Evolutionary conservation across 225 moss, liverwort and hornwort species (phyloP).

Genomic region (Marchantia paleacea): DNA sequence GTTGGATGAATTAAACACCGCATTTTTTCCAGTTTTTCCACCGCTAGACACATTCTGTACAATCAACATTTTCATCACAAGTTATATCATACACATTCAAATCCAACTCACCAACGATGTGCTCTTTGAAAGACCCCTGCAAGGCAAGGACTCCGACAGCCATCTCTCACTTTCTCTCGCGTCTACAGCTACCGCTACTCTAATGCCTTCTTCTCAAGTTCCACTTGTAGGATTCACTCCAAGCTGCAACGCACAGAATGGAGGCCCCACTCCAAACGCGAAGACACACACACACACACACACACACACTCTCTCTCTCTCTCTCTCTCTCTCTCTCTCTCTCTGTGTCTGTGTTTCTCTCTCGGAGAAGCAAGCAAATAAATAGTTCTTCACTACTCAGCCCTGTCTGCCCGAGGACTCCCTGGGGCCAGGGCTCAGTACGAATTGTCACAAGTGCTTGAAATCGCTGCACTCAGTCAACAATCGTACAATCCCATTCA

Average conservation of each 20-base stretch:
- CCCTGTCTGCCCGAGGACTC: too few relatives aligned
- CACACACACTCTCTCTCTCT: too few relatives aligned
- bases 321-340: too few relatives aligned
- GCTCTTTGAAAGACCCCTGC: slow-evolving; percentile 96
- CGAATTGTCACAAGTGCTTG: too few relatives aligned
- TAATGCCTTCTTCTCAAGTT: background rate
- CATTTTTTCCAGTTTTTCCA: too few relatives aligned
- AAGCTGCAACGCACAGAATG: background rate
- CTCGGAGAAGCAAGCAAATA: too few relatives aligned
- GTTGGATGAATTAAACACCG: too few relatives aligned
- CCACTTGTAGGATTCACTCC: background rate
- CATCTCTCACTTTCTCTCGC: background rate
- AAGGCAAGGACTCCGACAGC: slow-evolving; percentile 77
- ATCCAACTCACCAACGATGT: slow-evolving; percentile 63
- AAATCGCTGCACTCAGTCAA: too few relatives aligned
- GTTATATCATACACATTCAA: background rate
- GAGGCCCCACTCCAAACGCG: background rate
- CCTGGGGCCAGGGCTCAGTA: too few relatives aligned
- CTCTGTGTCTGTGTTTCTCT: too few relatives aligned
- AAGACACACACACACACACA: background rate
- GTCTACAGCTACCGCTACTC: background rate
- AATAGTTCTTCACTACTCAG: too few relatives aligned
- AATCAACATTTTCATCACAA: background rate
- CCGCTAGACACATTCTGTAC: background rate
- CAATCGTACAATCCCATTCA: too few relatives aligned